Base-by-base conservation (phyloP, 192 early-diverging fungal species). In the Rhizoclosmatium sp. region DNA sequence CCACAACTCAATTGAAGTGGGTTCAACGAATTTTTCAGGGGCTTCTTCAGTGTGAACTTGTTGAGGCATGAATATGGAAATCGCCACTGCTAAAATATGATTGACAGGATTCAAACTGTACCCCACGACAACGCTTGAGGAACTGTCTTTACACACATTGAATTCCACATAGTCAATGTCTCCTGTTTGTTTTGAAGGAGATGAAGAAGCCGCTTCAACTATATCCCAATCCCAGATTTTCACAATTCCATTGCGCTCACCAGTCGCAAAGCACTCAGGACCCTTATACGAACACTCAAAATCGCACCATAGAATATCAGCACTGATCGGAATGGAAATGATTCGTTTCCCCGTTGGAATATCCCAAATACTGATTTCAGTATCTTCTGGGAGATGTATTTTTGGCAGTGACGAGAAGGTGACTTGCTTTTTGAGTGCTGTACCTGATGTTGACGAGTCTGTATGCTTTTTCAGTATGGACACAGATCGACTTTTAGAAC, bases 301-400 rank as follows among this genome's bases (percentile, higher is more conserved):
- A 48, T 78, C 77, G 31, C 77, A 78, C 77, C 77, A 78, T 3
- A 78, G 0, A 60, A 78, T 70, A 4, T 78, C 69, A 12, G 65
- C 77, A 23, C 56, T 39, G 16, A 69, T 58, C 10, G 67, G 59
- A 23, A 78, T 69, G 9, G 9, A 14, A 12, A 54, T 2, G 12
- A 78, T 9, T 42, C 40, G 10, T 5, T 44, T 31, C 0, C 65
- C 77, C 5, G n/a, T 60, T 59, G 47, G 56, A 23, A 71, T 68
- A 21, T 78, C 68, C 59, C 67, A 78, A 19, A 78, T 16, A 4
- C 67, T 60, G 5, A 78, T 47, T 14, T 61, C 51, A 21, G 68
- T 60, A 2, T 39, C 59, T 44, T 49, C 41, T 46, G 59, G 3
- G 2, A 45, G 23, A 23, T 45, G 40, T 41, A 42, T 42, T 16